These are phyloP conservation scores for Phalaenopsis hybrid DNA, from an alignment of 116 monocot species.

Conservation along the genomic window DNA sequence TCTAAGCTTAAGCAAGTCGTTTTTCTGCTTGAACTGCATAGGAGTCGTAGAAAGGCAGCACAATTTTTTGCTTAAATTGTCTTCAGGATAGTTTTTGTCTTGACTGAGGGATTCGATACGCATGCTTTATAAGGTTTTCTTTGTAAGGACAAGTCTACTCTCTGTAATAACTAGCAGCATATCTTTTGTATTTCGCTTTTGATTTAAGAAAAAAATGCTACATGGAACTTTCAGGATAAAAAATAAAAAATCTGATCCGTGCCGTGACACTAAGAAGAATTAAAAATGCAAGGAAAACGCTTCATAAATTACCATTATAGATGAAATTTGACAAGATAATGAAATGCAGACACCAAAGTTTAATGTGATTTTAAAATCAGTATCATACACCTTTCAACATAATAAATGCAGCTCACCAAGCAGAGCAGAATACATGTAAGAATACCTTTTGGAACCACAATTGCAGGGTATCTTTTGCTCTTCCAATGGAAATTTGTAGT, in stretches of 20 bases:
- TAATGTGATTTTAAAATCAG: neutral
- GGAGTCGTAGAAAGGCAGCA: too few species aligned
- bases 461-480: conserved; percentile 98
- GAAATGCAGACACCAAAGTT: neutral
- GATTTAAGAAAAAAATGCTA: too few species aligned
- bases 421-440: neutral
- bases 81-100: too few species aligned
- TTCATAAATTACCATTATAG: neutral
- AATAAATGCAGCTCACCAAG: neutral
- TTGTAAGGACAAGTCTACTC: too few species aligned
- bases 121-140: too few species aligned
- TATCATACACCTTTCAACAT: neutral
- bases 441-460: conserved; percentile 84
- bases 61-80: too few species aligned
- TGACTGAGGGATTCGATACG: too few species aligned
- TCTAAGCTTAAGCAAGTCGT: too few species aligned
- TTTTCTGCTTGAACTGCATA: too few species aligned
- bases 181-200: too few species aligned
- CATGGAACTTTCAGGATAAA: too few species aligned
- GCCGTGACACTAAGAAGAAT: neutral
- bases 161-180: too few species aligned
- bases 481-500: conserved; percentile 97
- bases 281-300: neutral
- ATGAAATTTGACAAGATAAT: neutral
- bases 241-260: neutral